A percentile compares a stretch with the other conserved stretches of the same genome.
These are phyloP conservation scores for Fragilariopsis cylindrus DNA, from an alignment of 108 stramenopile species.

Conservation along the genomic window DNA sequence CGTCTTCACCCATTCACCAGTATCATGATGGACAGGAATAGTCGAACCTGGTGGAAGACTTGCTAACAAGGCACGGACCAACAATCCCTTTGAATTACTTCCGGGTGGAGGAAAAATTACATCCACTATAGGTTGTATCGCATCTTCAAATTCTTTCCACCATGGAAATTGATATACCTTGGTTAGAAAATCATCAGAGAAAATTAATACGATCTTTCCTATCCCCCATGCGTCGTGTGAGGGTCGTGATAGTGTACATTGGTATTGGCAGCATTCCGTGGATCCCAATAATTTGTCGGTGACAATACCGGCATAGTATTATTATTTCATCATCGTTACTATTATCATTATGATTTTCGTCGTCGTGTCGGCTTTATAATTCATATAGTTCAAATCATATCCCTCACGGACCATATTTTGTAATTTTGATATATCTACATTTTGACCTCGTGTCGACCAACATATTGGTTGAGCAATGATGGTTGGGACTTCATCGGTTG, in stretches of 20 bases:
- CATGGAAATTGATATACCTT: conserved; percentile 89
- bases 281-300: conserved; percentile 74
- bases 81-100: conserved; percentile 27
- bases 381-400: conserved; percentile 43
- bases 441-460: conserved; percentile 65
- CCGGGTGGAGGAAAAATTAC: conserved; percentile 26
- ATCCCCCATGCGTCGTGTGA: conserved; percentile 98
- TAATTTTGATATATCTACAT: conserved; percentile 57
- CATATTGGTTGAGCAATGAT: conserved; percentile 33
- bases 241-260: conserved; percentile 89
- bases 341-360: too few relatives aligned
- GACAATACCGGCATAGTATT: conserved; percentile 12
- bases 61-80: conserved; percentile 92
- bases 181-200: conserved; percentile 95
- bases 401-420: conserved; percentile 70
- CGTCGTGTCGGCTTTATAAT: neutral
- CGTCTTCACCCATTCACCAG: conserved; percentile 92
- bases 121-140: conserved; percentile 83
- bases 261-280: conserved; percentile 60
- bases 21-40: conserved; percentile 98
- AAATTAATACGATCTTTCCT: conserved; percentile 92
- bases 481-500: neutral
- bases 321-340: neutral
- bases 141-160: conserved; percentile 65
- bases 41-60: conserved; percentile 91